phyloP scores from a whole-genome alignment of 768 basidiomycete species.

The Exidia glandulosa region DNA sequence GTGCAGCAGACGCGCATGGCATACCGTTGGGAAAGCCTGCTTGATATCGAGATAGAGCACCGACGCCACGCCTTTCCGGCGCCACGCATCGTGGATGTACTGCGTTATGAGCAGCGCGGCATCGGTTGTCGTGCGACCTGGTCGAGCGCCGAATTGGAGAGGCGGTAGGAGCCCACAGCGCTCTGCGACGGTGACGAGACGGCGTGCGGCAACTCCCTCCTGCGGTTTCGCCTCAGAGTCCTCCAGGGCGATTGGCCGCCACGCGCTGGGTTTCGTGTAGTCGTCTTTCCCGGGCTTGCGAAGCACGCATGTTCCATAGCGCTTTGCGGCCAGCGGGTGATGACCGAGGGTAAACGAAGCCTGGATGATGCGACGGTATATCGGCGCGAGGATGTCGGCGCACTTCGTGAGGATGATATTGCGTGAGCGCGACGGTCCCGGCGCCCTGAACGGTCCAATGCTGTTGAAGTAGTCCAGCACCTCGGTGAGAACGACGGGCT shows the following conservation, averaged over 20 bases:
- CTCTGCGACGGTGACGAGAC: constrained; percentile 18
- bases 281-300: constrained; percentile 24
- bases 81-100: constrained; percentile 15
- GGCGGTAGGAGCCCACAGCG: constrained; percentile 21
- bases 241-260: constrained; percentile 28
- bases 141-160: constrained; percentile 27
- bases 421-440: constrained; percentile 6
- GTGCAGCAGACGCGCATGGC: constrained; percentile 7
- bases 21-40: constrained; percentile 23
- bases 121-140: constrained; percentile 28
- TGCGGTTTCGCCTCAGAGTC: constrained; percentile 22
- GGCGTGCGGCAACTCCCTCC: constrained; percentile 11
- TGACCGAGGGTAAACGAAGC: background rate
- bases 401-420: constrained; percentile 1
- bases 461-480: background rate
- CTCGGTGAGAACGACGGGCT: background rate
- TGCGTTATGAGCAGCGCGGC: constrained; percentile 14
- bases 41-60: constrained; percentile 32
- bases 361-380: background rate
- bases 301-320: constrained; percentile 19
- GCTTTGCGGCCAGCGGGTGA: constrained; percentile 12
- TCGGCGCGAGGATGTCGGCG: constrained; percentile 9
- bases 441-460: constrained; percentile 13
- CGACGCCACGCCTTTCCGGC: constrained; percentile 21
- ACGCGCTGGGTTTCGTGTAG: constrained; percentile 24